Conservation (phyloP, 495 filamentous ascomycete species). For the Letharia lupina region DNA sequence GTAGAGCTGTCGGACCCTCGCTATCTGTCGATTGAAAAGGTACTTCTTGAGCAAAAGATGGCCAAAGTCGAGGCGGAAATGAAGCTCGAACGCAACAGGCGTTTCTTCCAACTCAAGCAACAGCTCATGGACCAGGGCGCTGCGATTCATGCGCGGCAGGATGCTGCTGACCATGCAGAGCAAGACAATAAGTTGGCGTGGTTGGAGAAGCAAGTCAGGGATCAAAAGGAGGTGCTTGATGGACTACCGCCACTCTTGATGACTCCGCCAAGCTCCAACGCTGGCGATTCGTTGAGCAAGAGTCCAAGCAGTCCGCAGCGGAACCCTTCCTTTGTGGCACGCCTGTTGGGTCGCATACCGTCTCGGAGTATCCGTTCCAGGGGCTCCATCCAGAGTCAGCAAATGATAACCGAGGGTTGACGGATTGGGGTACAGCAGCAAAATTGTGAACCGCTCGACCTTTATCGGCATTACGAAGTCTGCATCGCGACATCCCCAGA, state of each 20-base stretch:
- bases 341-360: neutral
- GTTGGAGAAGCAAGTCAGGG: constrained; percentile 4
- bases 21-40: neutral
- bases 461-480: neutral
- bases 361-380: constrained; percentile 1
- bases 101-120: constrained; percentile 8
- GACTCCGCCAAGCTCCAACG: neutral
- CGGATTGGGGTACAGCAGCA: neutral
- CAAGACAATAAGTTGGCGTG: neutral
- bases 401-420: neutral
- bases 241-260: neutral
- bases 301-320: neutral
- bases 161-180: constrained; percentile 4
- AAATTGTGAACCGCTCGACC: neutral
- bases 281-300: neutral
- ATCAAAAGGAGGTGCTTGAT: neutral
- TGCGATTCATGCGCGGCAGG: neutral
- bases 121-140: constrained; percentile 1
- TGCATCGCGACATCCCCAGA: neutral
- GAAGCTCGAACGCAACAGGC: constrained; percentile 5
- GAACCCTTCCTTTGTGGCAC: neutral
- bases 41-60: constrained; percentile 1
- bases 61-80: neutral
- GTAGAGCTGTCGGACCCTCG: neutral
- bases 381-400: neutral